Evolutionary conservation across 176 grass and related monocot species (phyloP).

Genomic region (Poa annua): DNA sequence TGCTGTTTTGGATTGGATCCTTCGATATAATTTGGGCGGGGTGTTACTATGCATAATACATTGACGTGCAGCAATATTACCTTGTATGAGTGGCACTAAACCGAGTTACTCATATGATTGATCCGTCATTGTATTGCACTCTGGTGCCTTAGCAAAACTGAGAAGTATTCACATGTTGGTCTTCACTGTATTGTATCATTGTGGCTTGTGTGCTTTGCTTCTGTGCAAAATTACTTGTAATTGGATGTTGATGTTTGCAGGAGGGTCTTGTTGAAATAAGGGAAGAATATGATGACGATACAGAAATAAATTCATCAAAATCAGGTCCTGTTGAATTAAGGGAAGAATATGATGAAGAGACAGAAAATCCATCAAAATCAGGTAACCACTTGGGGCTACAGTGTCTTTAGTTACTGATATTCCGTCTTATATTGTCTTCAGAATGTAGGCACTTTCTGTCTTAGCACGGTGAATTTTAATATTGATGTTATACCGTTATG

Average conservation of each 20-base stretch:
- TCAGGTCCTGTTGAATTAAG: conserved; percentile 91
- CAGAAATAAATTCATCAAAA: conserved; percentile 34
- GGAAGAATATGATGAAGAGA: conserved; percentile 82
- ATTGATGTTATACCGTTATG: background rate
- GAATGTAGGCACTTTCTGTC: background rate
- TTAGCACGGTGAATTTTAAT: background rate
- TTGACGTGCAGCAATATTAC: conserved; percentile 5
- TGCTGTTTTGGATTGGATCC: background rate
- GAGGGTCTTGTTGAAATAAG: conserved; percentile 98
- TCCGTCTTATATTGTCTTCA: conserved; percentile 22
- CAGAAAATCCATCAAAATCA: conserved; percentile 43
- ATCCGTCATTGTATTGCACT: background rate
- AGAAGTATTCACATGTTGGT: conserved; percentile 10
- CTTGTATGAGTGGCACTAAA: background rate
- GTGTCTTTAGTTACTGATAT: conserved; percentile 34
- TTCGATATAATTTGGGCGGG: background rate
- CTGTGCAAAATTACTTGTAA: conserved; percentile 1
- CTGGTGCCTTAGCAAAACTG: conserved; percentile 15
- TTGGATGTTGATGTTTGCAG: conserved; percentile 47
- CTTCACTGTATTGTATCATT: conserved; percentile 23
- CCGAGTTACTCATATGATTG: conserved; percentile 14
- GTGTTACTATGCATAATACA: background rate
- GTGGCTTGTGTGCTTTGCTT: conserved; percentile 30
- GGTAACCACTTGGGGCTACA: conserved; percentile 44
- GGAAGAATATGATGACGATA: conserved; percentile 82